Evolutionary conservation across 2,329 filamentous ascomycete species (phyloP), one percentile per base, ranked within the genome.

Genomic region (Ophiocordyceps camponoti-floridani): DNA sequence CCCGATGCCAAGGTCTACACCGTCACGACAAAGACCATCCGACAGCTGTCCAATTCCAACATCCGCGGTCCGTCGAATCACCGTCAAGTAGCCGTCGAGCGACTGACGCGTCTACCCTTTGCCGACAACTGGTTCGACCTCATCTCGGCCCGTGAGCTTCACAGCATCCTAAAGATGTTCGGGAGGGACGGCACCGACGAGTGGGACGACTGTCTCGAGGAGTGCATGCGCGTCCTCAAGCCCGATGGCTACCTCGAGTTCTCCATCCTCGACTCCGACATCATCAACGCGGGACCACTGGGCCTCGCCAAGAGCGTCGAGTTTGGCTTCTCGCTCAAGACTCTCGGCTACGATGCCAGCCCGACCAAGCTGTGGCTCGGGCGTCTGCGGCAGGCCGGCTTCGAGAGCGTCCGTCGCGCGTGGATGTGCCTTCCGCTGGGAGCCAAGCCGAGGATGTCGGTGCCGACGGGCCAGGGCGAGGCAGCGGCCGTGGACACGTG

Each of bases 221-320:
- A 98, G 65, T 93, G 87, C 59, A 79, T 85, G 66, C 86, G 91
- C 47, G 82, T 93, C 47, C 77, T 95, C 52, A 94, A 94, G 66
- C 88, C 89, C 0, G 87, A 86, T 43, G 91, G 91, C 30, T 89
- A 89, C 60, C 68, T 98, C 47, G 91, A 98, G 57, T 98, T 91
- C 65, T 80, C 78, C 49, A 65, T 96, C 41, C 75, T 96, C 53
- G 91, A 98, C 60, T 83, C 87, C 1, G 87, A 94, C 56, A 79
- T 98, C 53, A 78, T 93, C 49, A 88, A 87, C 51, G 79, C 86
- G 0, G 88, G 88, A 0, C 79, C 83, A 0, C 70, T 80, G 18
- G 85, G 81, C 33, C 78, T 85, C 46, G 85, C 86, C 41, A 82
- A 91, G 59, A 83, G 82, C 43, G 85, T 93, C 45, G 88, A 96